Evolutionary conservation across 148 eudicot species (phyloP).

Genomic region (Mesembryanthemum crystallinum): DNA sequence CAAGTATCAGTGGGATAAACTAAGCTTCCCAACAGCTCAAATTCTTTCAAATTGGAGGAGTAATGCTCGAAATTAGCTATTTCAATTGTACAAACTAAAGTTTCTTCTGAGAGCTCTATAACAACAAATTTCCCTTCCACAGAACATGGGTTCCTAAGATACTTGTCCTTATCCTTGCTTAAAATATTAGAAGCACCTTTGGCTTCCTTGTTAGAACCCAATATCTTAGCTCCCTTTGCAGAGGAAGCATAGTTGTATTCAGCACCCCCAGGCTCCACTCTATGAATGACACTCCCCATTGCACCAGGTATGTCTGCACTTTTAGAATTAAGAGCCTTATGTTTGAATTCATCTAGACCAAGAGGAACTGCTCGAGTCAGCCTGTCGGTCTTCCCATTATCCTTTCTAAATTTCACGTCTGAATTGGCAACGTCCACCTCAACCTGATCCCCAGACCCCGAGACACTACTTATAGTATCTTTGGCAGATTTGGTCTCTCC

Average conservation of each 20-base stretch:
- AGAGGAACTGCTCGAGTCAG: constrained; percentile 46
- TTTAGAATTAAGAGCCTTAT: constrained; percentile 65
- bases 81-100: constrained; percentile 73
- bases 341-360: constrained; percentile 88
- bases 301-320: constrained; percentile 46
- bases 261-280: constrained; percentile 88
- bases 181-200: constrained; percentile 90
- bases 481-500: constrained; percentile 23
- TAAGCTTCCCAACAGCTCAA: constrained; percentile 76
- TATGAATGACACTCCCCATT: constrained; percentile 61
- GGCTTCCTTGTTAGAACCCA: constrained; percentile 85
- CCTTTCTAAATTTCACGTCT: constrained; percentile 33
- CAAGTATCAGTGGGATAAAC: constrained; percentile 80
- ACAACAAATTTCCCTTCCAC: constrained; percentile 86
- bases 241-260: constrained; percentile 93
- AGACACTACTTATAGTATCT: constrained; percentile 1
- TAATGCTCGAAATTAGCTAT: constrained; percentile 93
- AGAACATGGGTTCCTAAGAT: constrained; percentile 94
- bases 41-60: constrained; percentile 86
- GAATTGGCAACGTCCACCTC: constrained; percentile 21
- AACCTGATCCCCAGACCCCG: constrained; percentile 22
- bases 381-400: constrained; percentile 44
- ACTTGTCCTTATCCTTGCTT: constrained; percentile 86
- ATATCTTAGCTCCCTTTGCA: constrained; percentile 91
- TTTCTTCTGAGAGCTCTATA: constrained; percentile 95